Conservation (phyloP, 2,329 filamentous ascomycete species). For the Metarhizium rileyi region DNA sequence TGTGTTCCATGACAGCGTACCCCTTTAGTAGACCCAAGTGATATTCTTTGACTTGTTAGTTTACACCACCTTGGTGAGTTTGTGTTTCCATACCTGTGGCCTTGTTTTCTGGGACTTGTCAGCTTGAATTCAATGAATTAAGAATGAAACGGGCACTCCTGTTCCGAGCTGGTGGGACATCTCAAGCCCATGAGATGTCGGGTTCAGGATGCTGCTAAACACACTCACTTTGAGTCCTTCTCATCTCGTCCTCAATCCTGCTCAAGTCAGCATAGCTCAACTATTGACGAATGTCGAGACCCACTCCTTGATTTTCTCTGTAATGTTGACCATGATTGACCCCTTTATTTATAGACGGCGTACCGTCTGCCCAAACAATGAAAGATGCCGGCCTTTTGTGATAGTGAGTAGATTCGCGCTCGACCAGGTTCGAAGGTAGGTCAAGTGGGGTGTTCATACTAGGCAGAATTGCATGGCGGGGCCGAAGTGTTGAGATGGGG, state of each 20-base stretch:
- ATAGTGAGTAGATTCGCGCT: neutral
- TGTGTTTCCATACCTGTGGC: conserved; percentile 67
- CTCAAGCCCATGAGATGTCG: neutral
- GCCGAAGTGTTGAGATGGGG: too few species aligned
- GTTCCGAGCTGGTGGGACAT: neutral
- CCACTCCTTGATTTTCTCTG: conserved; percentile 99
- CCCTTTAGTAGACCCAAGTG: conserved; percentile 96
- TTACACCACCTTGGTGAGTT: neutral
- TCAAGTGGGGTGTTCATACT: neutral
- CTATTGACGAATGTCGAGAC: conserved; percentile 17
- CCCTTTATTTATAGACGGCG: conserved; percentile 21
- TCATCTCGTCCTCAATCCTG: conserved; percentile 99
- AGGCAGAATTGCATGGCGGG: conserved; percentile 6
- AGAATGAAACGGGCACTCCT: neutral
- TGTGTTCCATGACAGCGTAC: conserved; percentile 36
- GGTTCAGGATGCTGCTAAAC: neutral
- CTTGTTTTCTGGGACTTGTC: conserved; percentile 71
- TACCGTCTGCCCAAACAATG: conserved; percentile 15
- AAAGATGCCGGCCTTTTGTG: neutral
- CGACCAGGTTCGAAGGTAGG: neutral
- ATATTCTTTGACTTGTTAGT: conserved; percentile 58
- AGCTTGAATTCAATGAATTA: conserved; percentile 13
- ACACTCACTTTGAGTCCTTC: conserved; percentile 84
- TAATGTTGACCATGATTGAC: conserved; percentile 90
- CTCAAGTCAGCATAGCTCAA: conserved; percentile 14